Evolutionary conservation across 2,329 filamentous ascomycete genomes (phyloP).

Genomic region (Phaeomoniella chlamydospora): DNA sequence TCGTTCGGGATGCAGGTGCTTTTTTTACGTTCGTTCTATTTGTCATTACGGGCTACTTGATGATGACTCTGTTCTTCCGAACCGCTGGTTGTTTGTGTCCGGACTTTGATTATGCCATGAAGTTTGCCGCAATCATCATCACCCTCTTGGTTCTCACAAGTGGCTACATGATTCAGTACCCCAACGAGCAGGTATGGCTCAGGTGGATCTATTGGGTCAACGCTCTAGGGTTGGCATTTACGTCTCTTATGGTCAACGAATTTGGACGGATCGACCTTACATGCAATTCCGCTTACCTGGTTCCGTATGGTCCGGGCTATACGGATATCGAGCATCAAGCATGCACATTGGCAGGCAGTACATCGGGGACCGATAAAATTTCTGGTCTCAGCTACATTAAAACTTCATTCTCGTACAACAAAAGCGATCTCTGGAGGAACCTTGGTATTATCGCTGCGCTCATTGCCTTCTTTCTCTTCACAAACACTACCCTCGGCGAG

Average conservation of each 20-base stretch:
- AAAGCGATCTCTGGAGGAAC: constrained; percentile 55
- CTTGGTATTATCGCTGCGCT: constrained; percentile 23
- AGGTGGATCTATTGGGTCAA: constrained; percentile 73
- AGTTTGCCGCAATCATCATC: constrained; percentile 65
- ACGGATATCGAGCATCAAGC: constrained; percentile 59
- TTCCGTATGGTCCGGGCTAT: constrained; percentile 60
- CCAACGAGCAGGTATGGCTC: constrained; percentile 59
- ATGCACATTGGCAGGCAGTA: constrained; percentile 64
- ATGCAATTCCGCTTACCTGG: constrained; percentile 52
- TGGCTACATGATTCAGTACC: constrained; percentile 73
- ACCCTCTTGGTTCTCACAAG: constrained; percentile 70
- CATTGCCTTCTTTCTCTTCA: constrained; percentile 19
- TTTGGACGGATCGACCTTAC: constrained; percentile 55
- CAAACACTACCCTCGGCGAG: constrained; percentile 24
- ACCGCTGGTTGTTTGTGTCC: constrained; percentile 61
- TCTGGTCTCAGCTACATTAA: constrained; percentile 56
- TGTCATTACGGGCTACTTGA: constrained; percentile 52
- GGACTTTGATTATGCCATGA: constrained; percentile 75
- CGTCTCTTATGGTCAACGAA: constrained; percentile 74
- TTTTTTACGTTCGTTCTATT: constrained; percentile 68
- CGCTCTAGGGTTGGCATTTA: constrained; percentile 59
- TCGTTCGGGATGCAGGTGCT: constrained; percentile 54
- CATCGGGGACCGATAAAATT: constrained; percentile 48
- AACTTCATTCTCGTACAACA: constrained; percentile 51
- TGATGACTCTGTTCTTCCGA: constrained; percentile 66